Evolutionary conservation across 306 rosid species (phyloP).

Genomic region (Lithocarpus polystachyus): DNA sequence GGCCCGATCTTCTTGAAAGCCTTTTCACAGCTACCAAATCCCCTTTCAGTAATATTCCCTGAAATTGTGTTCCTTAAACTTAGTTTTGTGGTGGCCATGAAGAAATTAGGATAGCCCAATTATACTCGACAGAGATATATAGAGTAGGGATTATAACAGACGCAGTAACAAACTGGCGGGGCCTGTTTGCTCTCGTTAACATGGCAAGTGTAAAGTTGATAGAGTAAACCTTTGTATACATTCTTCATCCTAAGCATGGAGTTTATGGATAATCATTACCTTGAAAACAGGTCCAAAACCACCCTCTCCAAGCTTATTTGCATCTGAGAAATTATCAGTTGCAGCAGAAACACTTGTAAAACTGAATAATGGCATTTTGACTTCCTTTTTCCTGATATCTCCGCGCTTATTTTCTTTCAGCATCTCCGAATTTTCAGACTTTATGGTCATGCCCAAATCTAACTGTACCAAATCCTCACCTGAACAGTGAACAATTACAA

Average conservation of each 20-base stretch:
- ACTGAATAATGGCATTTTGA: slow-evolving; percentile 38
- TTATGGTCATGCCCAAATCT: slow-evolving; percentile 28
- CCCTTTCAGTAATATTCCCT: too few species aligned
- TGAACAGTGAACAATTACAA: neutral
- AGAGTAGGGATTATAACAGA: too few species aligned
- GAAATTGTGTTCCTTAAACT: too few species aligned
- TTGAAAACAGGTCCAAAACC: slow-evolving; percentile 49
- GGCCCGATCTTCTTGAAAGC: too few species aligned
- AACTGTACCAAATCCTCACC: slow-evolving; percentile 35
- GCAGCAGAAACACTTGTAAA: slow-evolving; percentile 34
- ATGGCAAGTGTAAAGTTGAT: neutral
- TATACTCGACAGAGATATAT: too few species aligned
- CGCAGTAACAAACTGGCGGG: too few species aligned
- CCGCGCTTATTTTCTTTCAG: neutral
- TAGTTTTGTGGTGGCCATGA: too few species aligned
- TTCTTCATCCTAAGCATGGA: neutral
- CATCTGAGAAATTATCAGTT: slow-evolving; percentile 19
- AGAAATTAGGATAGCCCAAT: too few species aligned
- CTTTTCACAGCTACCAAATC: too few species aligned
- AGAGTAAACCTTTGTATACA: too few species aligned
- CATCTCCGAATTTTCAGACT: neutral
- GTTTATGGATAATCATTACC: slow-evolving; percentile 16
- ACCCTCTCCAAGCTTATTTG: slow-evolving; percentile 39
- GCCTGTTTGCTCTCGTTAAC: neutral
- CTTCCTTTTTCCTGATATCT: slow-evolving; percentile 12